Conservation (phyloP, 2,329 filamentous ascomycete genomes). For the Lomentospora prolificans region DNA sequence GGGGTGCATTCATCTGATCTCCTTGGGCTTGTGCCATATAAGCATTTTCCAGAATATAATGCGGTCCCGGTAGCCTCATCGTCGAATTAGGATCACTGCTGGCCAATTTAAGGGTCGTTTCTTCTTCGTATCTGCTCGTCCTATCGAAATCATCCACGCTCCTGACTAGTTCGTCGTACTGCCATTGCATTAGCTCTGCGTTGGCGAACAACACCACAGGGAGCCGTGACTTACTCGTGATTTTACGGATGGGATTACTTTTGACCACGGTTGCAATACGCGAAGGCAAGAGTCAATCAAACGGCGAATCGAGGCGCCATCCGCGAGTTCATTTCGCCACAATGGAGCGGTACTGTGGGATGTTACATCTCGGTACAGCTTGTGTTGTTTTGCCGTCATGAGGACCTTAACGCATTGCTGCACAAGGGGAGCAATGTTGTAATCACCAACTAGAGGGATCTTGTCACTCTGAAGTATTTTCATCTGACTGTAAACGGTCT, state of each 20-base stretch:
- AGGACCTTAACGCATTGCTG: conserved; percentile 19
- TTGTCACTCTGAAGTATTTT: conserved; percentile 16
- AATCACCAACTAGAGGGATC: conserved; percentile 13
- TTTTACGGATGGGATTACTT: conserved; percentile 13
- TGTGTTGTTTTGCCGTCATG: conserved; percentile 24
- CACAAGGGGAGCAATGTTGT: conserved; percentile 12
- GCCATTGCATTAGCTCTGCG: too few species aligned
- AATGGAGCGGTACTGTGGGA: conserved; percentile 27
- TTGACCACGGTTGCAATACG: conserved; percentile 23
- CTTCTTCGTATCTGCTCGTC: conserved; percentile 8
- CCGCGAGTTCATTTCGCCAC: conserved; percentile 21
- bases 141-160: conserved; percentile 12
- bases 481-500: conserved; percentile 21
- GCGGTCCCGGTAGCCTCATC: conserved; percentile 4
- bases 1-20: background rate
- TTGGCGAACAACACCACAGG: too few species aligned
- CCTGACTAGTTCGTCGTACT: conserved; percentile 12
- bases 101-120: background rate
- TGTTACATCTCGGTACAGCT: conserved; percentile 23
- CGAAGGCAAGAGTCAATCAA: conserved; percentile 24
- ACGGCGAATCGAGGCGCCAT: conserved; percentile 21
- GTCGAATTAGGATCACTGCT: background rate
- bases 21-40: background rate
- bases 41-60: conserved; percentile 7
- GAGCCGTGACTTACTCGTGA: conserved; percentile 8